Base-by-base conservation (phyloP, 2,329 filamentous ascomycete species). In the Xylaria sp. region DNA sequence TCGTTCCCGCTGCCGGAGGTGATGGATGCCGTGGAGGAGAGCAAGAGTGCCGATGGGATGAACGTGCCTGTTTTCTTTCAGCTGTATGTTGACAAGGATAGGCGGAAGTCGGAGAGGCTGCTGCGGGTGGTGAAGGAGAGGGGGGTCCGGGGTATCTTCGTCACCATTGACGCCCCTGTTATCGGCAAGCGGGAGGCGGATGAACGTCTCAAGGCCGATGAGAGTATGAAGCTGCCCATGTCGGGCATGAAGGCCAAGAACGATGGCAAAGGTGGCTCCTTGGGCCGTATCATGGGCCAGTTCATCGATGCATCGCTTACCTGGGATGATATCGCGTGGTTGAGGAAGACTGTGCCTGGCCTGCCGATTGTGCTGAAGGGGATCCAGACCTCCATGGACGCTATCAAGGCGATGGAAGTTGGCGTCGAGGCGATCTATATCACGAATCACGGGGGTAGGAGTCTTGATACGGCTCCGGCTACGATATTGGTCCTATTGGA, bases 391-490 rank as follows among this genome's bases (percentile, higher is more conserved):
- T 86, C 87, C 0, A 82, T 83, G 48, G 91, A 93, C 77, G 91
- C 91, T 16, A 81, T 84, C 61, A 84, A 82, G 72, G 88, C 88
- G 1, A 83, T 89, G 42, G 84, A 90, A 60, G 75, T 84, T 13
- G 90, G 89, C 0, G 86, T 87, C 2, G 87, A 93, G 71, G 91
- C 88, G 0, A 91, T 93, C 57, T 84, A 93, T 1, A 82, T 93
- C 1, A 88, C 85, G 16, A 93, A 93, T 72, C 91, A 93, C 76
- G 91, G 91, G 1, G 91, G 91, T 0, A 79, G 91, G 47, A 84
- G 80, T 60, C 74, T 84, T 1, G 85, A 87, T 66, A 87, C 76
- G 72, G 81, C 83, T 0, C 83, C 86, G 2, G 81, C 90, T 0
- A 84, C 86, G 0, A 82, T 92, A 35, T 76, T 91, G 40, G 84